Conservation (phyloP, 768 basidiomycete genomes). For the Neoboletus magnificus region DNA sequence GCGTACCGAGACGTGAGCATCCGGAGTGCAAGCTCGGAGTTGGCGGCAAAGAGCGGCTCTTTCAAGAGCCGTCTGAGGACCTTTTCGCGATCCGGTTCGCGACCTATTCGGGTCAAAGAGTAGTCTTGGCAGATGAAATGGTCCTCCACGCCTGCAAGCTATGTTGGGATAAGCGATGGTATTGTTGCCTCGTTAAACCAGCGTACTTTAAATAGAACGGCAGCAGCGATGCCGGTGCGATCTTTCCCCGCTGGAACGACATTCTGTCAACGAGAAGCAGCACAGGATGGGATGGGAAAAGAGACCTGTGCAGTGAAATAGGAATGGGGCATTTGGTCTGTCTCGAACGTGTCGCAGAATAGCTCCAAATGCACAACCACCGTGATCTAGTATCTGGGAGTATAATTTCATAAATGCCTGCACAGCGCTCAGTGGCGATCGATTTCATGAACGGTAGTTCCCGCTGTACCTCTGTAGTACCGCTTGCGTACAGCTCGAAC, state of each 20-base stretch:
- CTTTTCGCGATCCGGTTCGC: conserved; percentile 72
- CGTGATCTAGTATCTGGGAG: conserved; percentile 76
- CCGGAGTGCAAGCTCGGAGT: conserved; percentile 73
- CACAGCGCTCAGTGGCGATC: background rate
- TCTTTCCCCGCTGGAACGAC: conserved; percentile 66
- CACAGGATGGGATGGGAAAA: background rate
- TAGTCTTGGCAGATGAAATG: conserved; percentile 69
- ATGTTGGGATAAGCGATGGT: background rate
- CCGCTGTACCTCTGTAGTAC: conserved; percentile 66
- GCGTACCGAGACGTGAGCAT: conserved; percentile 75
- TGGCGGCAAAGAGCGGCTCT: conserved; percentile 70
- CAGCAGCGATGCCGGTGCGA: conserved; percentile 73
- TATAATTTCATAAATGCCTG: conserved; percentile 82
- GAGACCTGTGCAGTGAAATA: conserved; percentile 77
- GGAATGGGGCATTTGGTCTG: conserved; percentile 55
- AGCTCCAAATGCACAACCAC: conserved; percentile 60
- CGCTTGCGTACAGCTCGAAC: conserved; percentile 70
- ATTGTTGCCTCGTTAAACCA: background rate
- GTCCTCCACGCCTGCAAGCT: conserved; percentile 74
- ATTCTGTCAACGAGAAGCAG: background rate
- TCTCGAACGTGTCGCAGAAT: conserved; percentile 76
- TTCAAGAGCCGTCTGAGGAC: conserved; percentile 65
- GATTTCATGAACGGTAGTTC: background rate
- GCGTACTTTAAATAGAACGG: conserved; percentile 64
- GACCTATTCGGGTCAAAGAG: conserved; percentile 71